Conservation (phyloP, 257 asterid species). For the Plantago ovata region DNA sequence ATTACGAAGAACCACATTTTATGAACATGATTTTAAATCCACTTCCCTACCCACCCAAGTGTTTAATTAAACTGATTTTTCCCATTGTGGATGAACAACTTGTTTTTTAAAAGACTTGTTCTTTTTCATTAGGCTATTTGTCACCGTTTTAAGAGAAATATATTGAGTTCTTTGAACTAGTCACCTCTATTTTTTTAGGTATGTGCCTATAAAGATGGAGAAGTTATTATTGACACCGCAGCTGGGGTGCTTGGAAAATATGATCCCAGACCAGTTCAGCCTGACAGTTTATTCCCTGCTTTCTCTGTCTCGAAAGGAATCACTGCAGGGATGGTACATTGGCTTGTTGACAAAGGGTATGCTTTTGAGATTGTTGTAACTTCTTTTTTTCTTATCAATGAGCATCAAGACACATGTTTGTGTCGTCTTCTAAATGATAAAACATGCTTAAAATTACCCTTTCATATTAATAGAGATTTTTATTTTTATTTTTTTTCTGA, state of each 20-base stretch:
- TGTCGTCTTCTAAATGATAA: constrained; percentile 12
- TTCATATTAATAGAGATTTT: constrained; percentile 3
- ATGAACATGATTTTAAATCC: no score
- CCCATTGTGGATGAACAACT: no score
- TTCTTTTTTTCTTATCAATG: no score
- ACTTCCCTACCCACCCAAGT: no score
- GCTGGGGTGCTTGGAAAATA: constrained; percentile 98
- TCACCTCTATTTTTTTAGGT: constrained; percentile 46
- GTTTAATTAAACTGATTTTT: no score
- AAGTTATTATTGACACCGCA: constrained; percentile 92
- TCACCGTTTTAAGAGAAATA: constrained; percentile 5
- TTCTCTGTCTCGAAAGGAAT: constrained; percentile 93
- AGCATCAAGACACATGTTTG: constrained; percentile 18
- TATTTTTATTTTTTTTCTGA: no score
- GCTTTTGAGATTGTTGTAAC: constrained; percentile 22
- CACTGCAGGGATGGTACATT: constrained; percentile 90
- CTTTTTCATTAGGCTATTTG: neutral
- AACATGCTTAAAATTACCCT: constrained; percentile 1
- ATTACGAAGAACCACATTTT: no score
- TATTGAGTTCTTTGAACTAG: constrained; percentile 2
- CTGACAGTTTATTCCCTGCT: constrained; percentile 91
- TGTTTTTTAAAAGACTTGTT: no score
- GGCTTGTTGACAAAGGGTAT: constrained; percentile 92
- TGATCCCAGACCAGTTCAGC: constrained; percentile 98
- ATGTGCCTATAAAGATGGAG: constrained; percentile 97